These are phyloP conservation scores for Pyropia haitanensis DNA, from an alignment of 23 red algal species.

Conservation along the genomic window DNA sequence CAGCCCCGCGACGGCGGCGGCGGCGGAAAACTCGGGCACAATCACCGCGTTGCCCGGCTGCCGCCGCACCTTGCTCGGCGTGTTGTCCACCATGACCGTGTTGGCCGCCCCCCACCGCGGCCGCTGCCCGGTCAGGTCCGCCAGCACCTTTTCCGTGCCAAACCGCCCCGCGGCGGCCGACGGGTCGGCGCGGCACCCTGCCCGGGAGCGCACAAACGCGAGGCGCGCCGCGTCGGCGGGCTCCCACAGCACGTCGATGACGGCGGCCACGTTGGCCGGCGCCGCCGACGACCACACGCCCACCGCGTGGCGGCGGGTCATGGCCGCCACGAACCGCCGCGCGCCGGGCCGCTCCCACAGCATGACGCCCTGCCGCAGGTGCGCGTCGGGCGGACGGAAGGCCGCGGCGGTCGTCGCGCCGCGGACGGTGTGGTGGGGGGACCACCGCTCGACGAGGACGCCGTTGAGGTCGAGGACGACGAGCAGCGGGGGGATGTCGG, in stretches of 20 bases:
- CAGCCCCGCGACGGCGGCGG: background rate
- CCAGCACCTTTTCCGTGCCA: background rate
- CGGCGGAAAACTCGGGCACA: background rate
- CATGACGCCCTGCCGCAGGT: background rate
- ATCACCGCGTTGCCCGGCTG: constrained; percentile 1
- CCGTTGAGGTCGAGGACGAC: constrained; percentile 6
- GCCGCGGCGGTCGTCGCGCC: background rate
- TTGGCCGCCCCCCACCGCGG: background rate
- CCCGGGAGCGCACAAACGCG: background rate
- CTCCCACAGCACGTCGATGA: background rate
- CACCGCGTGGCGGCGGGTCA: background rate
- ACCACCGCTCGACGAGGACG: constrained; percentile 1
- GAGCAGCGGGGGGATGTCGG: background rate
- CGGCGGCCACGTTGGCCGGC: background rate
- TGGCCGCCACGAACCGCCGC: background rate
- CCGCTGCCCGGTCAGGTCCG: background rate
- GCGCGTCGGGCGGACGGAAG: background rate
- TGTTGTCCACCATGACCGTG: background rate
- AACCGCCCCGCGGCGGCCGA: background rate
- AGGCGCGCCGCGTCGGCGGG: background rate
- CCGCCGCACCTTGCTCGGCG: background rate
- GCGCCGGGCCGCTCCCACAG: background rate
- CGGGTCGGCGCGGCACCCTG: background rate
- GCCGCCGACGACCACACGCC: constrained; percentile 2
- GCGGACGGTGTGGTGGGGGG: too few relatives aligned